These are phyloP conservation scores for Sordaria brevicollis DNA, from an alignment of 495 filamentous ascomycete species.

Conservation along the genomic window DNA sequence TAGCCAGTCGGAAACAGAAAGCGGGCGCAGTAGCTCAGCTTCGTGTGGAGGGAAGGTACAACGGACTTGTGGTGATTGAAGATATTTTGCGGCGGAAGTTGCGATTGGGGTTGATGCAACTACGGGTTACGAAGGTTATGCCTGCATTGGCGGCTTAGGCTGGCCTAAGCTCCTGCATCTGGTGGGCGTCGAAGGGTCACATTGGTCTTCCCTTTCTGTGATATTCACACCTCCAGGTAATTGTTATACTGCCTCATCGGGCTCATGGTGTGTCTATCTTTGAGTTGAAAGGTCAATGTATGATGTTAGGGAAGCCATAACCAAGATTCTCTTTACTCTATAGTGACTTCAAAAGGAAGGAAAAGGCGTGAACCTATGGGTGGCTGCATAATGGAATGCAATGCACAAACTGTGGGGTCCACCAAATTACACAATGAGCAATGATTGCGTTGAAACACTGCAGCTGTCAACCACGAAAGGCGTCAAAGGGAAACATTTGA, in stretches of 20 bases:
- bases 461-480: background rate
- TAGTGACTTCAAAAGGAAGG: no score
- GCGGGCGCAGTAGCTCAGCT: background rate
- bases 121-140: background rate
- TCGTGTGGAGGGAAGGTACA: background rate
- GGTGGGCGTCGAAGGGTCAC: background rate
- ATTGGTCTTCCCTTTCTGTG: background rate
- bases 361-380: no score
- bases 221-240: background rate
- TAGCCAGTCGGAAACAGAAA: background rate
- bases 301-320: no score
- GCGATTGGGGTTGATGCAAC: background rate
- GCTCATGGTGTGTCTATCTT: no score
- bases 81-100: background rate
- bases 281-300: no score
- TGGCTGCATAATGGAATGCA: no score
- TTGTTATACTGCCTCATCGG: background rate
- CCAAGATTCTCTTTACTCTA: no score
- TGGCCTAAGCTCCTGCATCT: background rate
- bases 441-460: background rate
- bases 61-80: background rate
- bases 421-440: no score
- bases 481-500: no score
- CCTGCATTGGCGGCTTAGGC: background rate
- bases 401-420: no score